Percentiles rank a stretch among this genome's conserved stretches.
These are phyloP conservation scores for Cadophora sp. DNA, from an alignment of 2,329 filamentous ascomycete genomes.

Conservation along the genomic window DNA sequence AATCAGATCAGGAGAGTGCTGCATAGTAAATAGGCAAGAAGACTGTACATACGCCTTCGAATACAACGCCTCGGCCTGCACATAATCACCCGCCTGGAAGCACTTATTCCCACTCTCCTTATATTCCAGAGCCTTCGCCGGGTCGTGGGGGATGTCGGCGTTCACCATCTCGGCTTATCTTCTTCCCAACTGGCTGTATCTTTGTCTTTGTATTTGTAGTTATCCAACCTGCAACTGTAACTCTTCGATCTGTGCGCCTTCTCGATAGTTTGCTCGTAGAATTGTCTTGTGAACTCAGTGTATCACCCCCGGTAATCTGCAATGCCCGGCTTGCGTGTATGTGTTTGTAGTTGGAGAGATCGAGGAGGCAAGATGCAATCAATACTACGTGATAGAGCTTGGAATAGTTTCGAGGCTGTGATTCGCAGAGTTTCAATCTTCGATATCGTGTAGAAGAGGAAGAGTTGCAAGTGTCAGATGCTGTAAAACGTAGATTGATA, in stretches of 20 bases:
- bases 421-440: not conserved
- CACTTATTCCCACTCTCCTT: slow-evolving; percentile 50
- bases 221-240: not conserved
- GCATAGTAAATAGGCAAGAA: not conserved
- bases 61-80: slow-evolving; percentile 71
- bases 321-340: not conserved
- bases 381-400: not conserved
- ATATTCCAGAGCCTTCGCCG: slow-evolving; percentile 37
- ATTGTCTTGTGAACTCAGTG: not conserved
- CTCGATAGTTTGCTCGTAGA: not conserved
- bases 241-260: not conserved
- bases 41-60: slow-evolving; percentile 68
- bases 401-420: not conserved
- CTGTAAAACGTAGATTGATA: too few species aligned
- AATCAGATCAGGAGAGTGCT: not conserved
- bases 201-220: not conserved
- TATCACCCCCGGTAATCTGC: not conserved
- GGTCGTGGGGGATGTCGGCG: slow-evolving; percentile 27
- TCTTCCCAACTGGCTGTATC: not conserved
- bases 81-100: slow-evolving; percentile 70
- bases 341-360: not conserved
- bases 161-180: slow-evolving; percentile 35
- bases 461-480: too few species aligned
- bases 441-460: not conserved
- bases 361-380: not conserved